Percentiles rank a stretch among this genome's conserved stretches.
phyloP scores from a whole-genome alignment of 306 rosid species.

The Quercus ilex region DNA sequence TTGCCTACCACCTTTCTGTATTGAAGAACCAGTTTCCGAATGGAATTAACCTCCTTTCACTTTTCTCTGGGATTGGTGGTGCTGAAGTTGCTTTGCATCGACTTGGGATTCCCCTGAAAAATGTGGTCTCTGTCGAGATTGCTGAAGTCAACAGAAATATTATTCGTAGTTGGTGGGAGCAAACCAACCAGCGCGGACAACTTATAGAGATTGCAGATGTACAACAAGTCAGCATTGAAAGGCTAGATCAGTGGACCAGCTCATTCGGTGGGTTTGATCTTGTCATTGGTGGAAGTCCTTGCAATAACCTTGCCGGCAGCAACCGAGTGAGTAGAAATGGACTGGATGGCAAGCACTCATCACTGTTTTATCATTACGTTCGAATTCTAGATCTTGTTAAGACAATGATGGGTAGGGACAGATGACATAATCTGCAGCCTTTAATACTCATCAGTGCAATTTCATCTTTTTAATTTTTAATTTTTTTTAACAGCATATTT shows the following conservation, averaged over 20 bases:
- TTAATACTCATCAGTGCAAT: too few relatives aligned
- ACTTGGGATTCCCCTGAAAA: constrained; percentile 72
- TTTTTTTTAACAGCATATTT: too few relatives aligned
- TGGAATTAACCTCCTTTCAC: constrained; percentile 86
- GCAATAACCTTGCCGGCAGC: constrained; percentile 92
- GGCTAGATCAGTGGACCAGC: constrained; percentile 50
- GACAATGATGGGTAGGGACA: too few relatives aligned
- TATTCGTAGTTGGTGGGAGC: constrained; percentile 97
- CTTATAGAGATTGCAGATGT: constrained; percentile 63
- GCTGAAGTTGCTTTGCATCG: constrained; percentile 94
- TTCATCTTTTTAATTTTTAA: too few relatives aligned
- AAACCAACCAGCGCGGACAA: constrained; percentile 78
- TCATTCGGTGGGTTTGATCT: constrained; percentile 83
- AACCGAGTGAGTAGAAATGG: constrained; percentile 81
- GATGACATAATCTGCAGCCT: too few relatives aligned
- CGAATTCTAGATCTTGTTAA: constrained; percentile 62
- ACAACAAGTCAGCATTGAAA: constrained; percentile 41
- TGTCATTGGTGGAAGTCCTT: constrained; percentile 89
- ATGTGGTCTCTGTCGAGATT: constrained; percentile 77
- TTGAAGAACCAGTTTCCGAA: constrained; percentile 69
- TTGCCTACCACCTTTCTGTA: constrained; percentile 85
- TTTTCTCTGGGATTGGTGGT: constrained; percentile 95
- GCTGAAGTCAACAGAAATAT: constrained; percentile 73
- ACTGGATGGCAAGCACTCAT: constrained; percentile 78
- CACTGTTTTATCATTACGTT: constrained; percentile 66